phyloP scores from a whole-genome alignment of 495 filamentous ascomycete genomes.

The Lasiosphaeria miniovina region DNA sequence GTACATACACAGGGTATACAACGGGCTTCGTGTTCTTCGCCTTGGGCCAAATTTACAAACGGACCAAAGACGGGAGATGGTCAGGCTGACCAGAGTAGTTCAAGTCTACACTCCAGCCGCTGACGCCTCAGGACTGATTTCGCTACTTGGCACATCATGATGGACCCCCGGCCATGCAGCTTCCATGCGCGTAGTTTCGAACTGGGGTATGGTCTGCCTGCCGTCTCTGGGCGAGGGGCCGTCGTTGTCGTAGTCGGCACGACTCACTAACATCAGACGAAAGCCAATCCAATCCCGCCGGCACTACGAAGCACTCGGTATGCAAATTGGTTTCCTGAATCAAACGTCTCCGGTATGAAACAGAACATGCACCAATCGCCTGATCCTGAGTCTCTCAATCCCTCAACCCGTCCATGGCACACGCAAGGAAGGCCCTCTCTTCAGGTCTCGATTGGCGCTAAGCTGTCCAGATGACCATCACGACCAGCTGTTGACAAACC shows the following conservation, averaged over 20 bases:
- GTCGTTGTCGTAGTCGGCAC: not conserved
- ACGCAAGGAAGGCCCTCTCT: conserved; percentile 3
- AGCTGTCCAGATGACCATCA: conserved; percentile 23
- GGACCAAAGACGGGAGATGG: too few species aligned
- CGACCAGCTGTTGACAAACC: conserved; percentile 24
- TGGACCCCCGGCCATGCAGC: not conserved
- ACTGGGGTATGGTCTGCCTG: not conserved
- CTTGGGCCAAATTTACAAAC: too few species aligned
- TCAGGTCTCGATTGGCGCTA: conserved; percentile 10
- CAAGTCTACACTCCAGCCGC: too few species aligned
- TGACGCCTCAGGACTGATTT: not conserved
- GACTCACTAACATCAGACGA: not conserved
- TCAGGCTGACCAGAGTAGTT: too few species aligned
- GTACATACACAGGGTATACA: too few species aligned
- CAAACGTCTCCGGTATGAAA: conserved; percentile 10
- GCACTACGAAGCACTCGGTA: too few species aligned
- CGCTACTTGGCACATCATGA: not conserved
- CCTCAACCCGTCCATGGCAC: conserved; percentile 11
- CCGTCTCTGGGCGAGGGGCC: not conserved
- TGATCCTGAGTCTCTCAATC: conserved; percentile 15
- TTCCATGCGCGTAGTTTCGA: not conserved
- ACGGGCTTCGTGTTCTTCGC: too few species aligned
- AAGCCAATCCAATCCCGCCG: not conserved
- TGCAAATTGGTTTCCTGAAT: not conserved
- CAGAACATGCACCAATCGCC: conserved; percentile 14